phyloP scores from a whole-genome alignment of 208 protist species.

The Leishmania tarentolae region DNA sequence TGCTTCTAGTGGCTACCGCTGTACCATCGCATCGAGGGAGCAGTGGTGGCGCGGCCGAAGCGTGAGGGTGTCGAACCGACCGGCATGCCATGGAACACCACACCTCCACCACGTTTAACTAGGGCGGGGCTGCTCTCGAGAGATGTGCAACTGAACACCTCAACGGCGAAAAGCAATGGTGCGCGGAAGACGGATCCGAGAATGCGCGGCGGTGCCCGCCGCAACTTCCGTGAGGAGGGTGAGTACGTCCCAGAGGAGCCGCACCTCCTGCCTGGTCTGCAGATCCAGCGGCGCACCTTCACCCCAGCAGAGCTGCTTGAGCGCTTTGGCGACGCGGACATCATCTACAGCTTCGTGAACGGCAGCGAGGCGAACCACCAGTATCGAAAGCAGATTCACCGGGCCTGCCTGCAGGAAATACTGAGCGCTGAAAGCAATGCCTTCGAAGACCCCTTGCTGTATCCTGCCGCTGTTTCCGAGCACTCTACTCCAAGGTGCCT shows the following conservation, averaged over 20 bases:
- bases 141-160: background rate
- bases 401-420: background rate
- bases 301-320: constrained; percentile 33
- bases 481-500: background rate
- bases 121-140: background rate
- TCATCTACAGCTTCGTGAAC: constrained; percentile 97
- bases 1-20: background rate
- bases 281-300: constrained; percentile 23
- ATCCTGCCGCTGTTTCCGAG: too few relatives aligned
- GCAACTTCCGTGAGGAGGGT: background rate
- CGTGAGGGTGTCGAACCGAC: background rate
- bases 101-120: background rate
- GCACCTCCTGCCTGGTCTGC: constrained; percentile 24
- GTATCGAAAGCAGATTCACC: constrained; percentile 28
- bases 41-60: background rate
- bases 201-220: too few relatives aligned
- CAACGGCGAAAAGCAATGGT: too few relatives aligned
- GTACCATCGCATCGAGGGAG: too few relatives aligned
- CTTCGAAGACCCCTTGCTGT: background rate
- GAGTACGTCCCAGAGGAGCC: background rate
- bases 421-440: background rate
- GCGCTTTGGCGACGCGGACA: constrained; percentile 56
- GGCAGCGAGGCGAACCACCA: constrained; percentile 80
- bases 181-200: too few relatives aligned
- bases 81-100: background rate